These are phyloP conservation scores for Neurospora intermedia DNA, from an alignment of 495 filamentous ascomycete species.

Conservation along the genomic window DNA sequence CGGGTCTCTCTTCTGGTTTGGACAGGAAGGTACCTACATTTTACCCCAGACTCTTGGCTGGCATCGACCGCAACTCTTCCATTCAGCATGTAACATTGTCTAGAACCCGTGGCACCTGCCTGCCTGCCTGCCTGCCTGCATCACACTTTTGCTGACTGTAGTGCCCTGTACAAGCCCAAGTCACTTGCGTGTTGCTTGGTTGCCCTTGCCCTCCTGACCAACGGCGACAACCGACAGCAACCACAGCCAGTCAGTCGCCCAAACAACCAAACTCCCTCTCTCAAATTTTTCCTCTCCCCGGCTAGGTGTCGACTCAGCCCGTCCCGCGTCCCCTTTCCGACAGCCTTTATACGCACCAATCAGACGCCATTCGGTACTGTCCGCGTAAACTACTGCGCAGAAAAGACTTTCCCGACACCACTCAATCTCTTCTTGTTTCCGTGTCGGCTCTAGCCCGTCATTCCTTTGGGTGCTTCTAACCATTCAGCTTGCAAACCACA, in stretches of 20 bases:
- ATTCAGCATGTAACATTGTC: neutral
- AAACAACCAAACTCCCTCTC: neutral
- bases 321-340: neutral
- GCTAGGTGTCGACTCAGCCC: neutral
- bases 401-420: neutral
- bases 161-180: neutral
- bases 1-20: too few species aligned
- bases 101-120: neutral
- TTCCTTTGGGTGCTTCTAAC: neutral
- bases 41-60: neutral
- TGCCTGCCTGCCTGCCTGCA: neutral
- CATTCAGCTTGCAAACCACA: neutral
- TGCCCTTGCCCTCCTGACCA: neutral
- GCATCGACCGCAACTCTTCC: neutral
- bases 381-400: neutral
- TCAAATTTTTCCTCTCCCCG: neutral
- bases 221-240: neutral
- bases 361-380: neutral
- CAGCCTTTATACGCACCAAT: neutral
- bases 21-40: too few species aligned
- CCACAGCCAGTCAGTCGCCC: too few species aligned
- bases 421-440: neutral
- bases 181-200: neutral
- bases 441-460: neutral
- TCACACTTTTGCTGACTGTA: neutral